These are phyloP conservation scores for Neurospora sp. DNA, from an alignment of 495 filamentous ascomycete species.

Conservation along the genomic window DNA sequence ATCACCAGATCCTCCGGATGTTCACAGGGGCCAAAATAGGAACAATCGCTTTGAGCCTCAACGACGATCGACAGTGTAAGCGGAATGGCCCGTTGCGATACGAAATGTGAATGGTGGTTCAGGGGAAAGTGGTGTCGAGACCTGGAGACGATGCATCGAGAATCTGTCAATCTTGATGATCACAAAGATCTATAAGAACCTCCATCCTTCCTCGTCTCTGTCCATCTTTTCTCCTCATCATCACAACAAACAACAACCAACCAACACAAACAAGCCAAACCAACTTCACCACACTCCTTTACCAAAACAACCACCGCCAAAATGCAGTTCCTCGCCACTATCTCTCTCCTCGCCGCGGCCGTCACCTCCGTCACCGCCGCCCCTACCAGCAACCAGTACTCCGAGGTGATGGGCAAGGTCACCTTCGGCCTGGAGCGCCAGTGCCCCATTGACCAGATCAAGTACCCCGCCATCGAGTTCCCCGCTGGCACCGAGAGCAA, in stretches of 20 bases:
- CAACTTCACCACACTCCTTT: not conserved
- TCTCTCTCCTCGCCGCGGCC: not conserved
- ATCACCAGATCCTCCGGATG: not conserved
- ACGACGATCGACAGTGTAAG: not conserved
- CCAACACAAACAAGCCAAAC: not conserved
- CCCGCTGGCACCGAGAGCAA: not conserved
- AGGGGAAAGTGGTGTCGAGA: not conserved
- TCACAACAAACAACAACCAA: not conserved
- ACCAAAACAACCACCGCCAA: not conserved
- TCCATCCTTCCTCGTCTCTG: not conserved
- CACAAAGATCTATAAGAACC: not conserved
- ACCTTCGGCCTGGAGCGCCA: conserved; percentile 66
- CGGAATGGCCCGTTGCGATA: not conserved
- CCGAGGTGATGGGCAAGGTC: conserved; percentile 31
- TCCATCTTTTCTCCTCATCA: not conserved
- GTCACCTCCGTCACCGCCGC: not conserved
- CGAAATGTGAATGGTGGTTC: not conserved
- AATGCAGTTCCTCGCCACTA: not conserved
- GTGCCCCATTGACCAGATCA: conserved; percentile 46
- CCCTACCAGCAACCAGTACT: conserved; percentile 6
- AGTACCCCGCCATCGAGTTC: conserved; percentile 2
- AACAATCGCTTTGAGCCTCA: not conserved
- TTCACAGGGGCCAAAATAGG: not conserved
- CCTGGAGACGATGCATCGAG: not conserved
- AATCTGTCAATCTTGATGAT: not conserved